These are phyloP conservation scores for Cyberlindnera mrakii DNA, from an alignment of 805 yeast species.

Conservation along the genomic window DNA sequence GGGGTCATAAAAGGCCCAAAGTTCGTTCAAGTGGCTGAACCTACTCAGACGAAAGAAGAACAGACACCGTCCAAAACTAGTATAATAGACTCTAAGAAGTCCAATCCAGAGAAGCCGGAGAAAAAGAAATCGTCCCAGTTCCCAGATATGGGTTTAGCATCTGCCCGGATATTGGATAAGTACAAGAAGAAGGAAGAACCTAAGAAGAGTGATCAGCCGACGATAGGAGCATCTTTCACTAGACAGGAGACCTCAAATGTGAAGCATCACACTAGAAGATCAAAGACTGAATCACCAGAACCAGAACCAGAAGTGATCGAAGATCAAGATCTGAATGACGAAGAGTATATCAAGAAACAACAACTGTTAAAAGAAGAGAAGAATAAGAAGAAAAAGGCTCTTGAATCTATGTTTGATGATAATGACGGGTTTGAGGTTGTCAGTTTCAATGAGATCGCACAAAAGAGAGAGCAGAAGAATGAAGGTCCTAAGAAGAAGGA, in stretches of 20 bases:
- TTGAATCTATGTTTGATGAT: conserved; percentile 32
- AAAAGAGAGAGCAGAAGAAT: background rate
- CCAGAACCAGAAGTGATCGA: conserved; percentile 5
- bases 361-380: conserved; percentile 5
- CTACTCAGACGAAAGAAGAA: background rate
- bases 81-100: background rate
- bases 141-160: conserved; percentile 16
- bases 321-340: conserved; percentile 12
- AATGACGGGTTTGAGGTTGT: conserved; percentile 21
- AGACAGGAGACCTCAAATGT: background rate
- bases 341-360: conserved; percentile 10
- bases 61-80: background rate
- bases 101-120: background rate
- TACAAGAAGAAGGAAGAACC: conserved; percentile 5
- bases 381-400: conserved; percentile 17
- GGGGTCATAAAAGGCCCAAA: conserved; percentile 22
- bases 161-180: conserved; percentile 12
- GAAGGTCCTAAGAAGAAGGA: background rate
- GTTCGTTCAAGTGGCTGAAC: conserved; percentile 3
- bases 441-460: conserved; percentile 1
- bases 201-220: conserved; percentile 8
- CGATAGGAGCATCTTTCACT: conserved; percentile 10
- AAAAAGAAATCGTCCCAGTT: conserved; percentile 3
- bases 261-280: conserved; percentile 4
- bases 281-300: conserved; percentile 6